Conservation (phyloP, 805 yeast species). For the Candida insectalens region DNA sequence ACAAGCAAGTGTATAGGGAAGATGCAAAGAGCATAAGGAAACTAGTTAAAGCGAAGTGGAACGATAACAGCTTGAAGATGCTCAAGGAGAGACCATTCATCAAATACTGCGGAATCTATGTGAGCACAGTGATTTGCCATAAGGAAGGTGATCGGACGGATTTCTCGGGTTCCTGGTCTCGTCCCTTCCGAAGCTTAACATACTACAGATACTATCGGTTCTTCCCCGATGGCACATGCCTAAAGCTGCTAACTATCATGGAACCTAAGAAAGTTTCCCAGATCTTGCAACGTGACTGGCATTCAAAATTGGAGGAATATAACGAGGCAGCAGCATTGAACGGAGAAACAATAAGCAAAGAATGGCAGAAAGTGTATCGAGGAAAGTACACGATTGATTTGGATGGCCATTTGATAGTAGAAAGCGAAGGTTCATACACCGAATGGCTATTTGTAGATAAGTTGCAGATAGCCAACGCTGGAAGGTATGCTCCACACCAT, state of each 20-base stretch:
- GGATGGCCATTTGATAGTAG: constrained; percentile 43
- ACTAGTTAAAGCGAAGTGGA: constrained; percentile 31
- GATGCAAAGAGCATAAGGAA: constrained; percentile 24
- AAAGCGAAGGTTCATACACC: constrained; percentile 47
- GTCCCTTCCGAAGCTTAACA: constrained; percentile 76
- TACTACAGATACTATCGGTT: constrained; percentile 83
- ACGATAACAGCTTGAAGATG: constrained; percentile 41
- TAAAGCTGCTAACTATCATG: constrained; percentile 57
- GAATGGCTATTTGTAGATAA: constrained; percentile 56
- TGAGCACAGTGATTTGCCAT: constrained; percentile 75
- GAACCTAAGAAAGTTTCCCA: constrained; percentile 68
- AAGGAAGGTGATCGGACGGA: constrained; percentile 73
- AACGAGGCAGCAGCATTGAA: neutral
- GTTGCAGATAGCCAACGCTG: constrained; percentile 48
- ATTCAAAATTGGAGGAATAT: neutral
- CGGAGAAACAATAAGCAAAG: constrained; percentile 7
- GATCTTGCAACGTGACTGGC: constrained; percentile 26
- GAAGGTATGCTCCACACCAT: constrained; percentile 50
- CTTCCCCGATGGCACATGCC: constrained; percentile 65
- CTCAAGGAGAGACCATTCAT: constrained; percentile 60
- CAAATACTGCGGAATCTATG: constrained; percentile 76
- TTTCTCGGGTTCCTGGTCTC: constrained; percentile 54
- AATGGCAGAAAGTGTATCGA: constrained; percentile 26
- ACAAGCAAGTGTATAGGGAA: constrained; percentile 42
- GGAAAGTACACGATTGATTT: constrained; percentile 53